A percentile compares a stretch with the other conserved stretches of the same genome.
Evolutionary conservation across 768 basidiomycete species (phyloP).

Genomic region (Kwoniella mangroviensis): DNA sequence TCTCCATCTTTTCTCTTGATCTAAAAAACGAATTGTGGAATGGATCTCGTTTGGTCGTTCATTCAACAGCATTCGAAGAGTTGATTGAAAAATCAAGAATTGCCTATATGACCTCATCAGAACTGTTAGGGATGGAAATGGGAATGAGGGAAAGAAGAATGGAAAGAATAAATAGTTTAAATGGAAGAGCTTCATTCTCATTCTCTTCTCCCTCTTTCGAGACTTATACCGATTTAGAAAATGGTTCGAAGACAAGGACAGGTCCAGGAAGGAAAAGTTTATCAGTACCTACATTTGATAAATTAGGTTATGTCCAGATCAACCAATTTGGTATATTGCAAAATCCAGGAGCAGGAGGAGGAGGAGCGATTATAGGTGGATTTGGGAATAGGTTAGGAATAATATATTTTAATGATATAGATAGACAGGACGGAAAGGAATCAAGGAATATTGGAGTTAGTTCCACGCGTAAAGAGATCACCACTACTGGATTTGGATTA

Average conservation of each 20-base stretch:
- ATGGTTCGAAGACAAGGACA: background rate
- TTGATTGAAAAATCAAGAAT: constrained; percentile 15
- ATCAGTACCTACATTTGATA: constrained; percentile 22
- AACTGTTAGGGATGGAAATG: constrained; percentile 15
- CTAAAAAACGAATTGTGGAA: constrained; percentile 35
- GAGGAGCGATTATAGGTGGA: constrained; percentile 24
- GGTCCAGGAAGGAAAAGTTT: constrained; percentile 11
- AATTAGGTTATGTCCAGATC: constrained; percentile 39
- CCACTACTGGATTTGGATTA: background rate
- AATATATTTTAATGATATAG: constrained; percentile 7
- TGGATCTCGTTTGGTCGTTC: constrained; percentile 34
- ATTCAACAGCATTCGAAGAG: constrained; percentile 14
- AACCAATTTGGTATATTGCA: constrained; percentile 20
- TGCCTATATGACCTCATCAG: background rate
- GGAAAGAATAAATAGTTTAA: constrained; percentile 29
- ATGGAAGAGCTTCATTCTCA: constrained; percentile 28
- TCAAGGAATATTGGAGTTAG: background rate
- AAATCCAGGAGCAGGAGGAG: background rate
- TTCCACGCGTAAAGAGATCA: background rate
- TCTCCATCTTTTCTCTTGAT: constrained; percentile 40
- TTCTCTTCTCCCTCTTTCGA: background rate
- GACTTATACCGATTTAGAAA: background rate
- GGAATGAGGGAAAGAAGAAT: constrained; percentile 30
- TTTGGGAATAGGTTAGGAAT: constrained; percentile 47
- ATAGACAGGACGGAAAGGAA: background rate